These are phyloP conservation scores for Triangularia verruculosa DNA, from an alignment of 2,329 filamentous ascomycete genomes.

Conservation along the genomic window DNA sequence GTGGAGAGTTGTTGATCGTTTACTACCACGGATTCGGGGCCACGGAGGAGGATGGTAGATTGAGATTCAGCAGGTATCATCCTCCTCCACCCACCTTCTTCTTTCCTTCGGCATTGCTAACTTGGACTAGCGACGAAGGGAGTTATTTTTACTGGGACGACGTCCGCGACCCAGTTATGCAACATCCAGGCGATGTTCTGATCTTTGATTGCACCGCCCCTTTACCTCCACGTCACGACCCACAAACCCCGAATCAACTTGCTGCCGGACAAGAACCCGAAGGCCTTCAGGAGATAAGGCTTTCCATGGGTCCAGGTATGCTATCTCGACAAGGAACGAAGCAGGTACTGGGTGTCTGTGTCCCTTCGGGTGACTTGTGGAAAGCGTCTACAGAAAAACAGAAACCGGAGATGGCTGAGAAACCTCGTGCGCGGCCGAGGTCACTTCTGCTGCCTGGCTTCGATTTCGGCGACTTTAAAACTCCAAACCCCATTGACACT, in stretches of 20 bases:
- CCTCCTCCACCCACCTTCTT: neutral
- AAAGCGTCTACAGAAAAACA: neutral
- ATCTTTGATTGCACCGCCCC: conserved; percentile 23
- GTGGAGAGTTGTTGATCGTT: conserved; percentile 17
- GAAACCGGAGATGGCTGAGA: neutral
- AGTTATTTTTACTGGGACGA: conserved; percentile 26
- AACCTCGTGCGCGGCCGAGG: neutral
- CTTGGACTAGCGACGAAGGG: neutral
- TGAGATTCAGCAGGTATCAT: conserved; percentile 23
- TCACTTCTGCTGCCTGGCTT: neutral
- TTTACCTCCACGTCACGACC: neutral
- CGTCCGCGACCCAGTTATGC: conserved; percentile 25
- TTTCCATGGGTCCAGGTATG: conserved; percentile 18
- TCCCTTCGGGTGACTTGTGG: neutral
- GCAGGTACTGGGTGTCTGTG: conserved; percentile 24
- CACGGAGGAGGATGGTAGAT: conserved; percentile 20
- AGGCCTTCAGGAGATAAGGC: conserved; percentile 12
- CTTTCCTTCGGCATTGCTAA: neutral
- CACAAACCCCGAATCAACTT: neutral
- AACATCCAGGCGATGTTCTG: conserved; percentile 19
- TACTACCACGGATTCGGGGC: conserved; percentile 24
- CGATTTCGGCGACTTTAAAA: neutral
- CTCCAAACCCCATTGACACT: neutral
- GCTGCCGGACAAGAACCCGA: neutral
- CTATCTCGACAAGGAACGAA: conserved; percentile 17